Conservation (phyloP, 1,139 yeast species). For the Geotrichum europaeum region DNA sequence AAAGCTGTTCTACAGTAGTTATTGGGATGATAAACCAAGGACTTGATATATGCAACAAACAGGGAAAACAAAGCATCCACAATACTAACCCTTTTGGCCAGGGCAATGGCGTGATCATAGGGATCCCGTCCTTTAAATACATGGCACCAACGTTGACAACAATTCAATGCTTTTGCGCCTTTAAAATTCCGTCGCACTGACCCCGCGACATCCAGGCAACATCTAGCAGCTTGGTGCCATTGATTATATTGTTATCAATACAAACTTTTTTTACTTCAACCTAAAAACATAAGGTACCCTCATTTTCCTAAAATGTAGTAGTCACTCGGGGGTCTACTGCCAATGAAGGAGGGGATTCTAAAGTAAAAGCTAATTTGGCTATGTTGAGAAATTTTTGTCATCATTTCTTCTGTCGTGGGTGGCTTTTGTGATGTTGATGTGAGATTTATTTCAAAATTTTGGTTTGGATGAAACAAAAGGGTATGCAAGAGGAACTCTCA, state of each 20-base stretch:
- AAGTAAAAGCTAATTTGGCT: constrained; percentile 29
- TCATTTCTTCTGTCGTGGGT: constrained; percentile 14
- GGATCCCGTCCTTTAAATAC: constrained; percentile 97
- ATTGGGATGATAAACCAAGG: constrained; percentile 26
- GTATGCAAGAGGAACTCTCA: too few relatives aligned
- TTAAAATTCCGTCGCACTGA: constrained; percentile 86
- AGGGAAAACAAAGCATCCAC: constrained; percentile 77
- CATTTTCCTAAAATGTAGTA: constrained; percentile 95
- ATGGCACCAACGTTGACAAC: constrained; percentile 92
- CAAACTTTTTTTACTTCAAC: constrained; percentile 85
- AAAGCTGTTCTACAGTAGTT: constrained; percentile 16
- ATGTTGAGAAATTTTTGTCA: constrained; percentile 20
- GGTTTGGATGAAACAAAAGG: too few relatives aligned
- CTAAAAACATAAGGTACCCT: constrained; percentile 85
- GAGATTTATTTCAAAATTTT: too few relatives aligned
- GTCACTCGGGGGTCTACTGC: constrained; percentile 73
- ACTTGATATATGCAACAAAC: constrained; percentile 75
- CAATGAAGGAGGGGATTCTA: constrained; percentile 45
- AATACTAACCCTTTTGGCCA: constrained; percentile 82
- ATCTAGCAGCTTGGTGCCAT: constrained; percentile 84
- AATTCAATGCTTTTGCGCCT: constrained; percentile 76
- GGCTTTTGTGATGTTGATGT: neutral
- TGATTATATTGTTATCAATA: constrained; percentile 84
- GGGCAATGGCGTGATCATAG: constrained; percentile 77
- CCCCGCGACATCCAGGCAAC: constrained; percentile 94